A percentile compares a stretch with the other conserved stretches of the same genome.
phyloP scores from a whole-genome alignment of 805 yeast species.

The Wickerhamiella shivajii region DNA sequence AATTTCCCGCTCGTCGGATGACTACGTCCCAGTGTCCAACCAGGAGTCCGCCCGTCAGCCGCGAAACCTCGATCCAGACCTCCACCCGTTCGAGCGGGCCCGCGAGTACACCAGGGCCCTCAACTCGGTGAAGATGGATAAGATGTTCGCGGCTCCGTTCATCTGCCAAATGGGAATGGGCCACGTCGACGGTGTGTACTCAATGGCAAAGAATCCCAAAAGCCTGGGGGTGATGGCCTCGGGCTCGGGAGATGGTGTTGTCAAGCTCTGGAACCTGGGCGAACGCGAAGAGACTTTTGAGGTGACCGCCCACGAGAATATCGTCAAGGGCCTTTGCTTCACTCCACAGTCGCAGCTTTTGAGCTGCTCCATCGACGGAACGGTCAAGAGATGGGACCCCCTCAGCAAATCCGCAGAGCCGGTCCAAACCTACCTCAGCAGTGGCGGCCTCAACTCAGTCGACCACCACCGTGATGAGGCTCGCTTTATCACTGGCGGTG shows the following conservation, averaged over 20 bases:
- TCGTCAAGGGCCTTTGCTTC: slow-evolving; percentile 72
- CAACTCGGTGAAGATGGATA: slow-evolving; percentile 86
- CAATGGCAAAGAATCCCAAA: slow-evolving; percentile 64
- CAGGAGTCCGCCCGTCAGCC: slow-evolving; percentile 80
- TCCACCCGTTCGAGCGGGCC: slow-evolving; percentile 95
- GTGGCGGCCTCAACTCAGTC: slow-evolving; percentile 65
- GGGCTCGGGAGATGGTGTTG: slow-evolving; percentile 90
- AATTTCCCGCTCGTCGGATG: slow-evolving; percentile 76
- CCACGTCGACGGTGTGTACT: slow-evolving; percentile 87
- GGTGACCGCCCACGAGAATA: slow-evolving; percentile 79
- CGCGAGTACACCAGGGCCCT: slow-evolving; percentile 90
- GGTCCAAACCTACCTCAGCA: slow-evolving; percentile 67
- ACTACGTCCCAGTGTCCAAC: slow-evolving; percentile 82
- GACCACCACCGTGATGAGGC: slow-evolving; percentile 72
- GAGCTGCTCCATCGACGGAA: slow-evolving; percentile 84
- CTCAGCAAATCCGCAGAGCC: slow-evolving; percentile 36
- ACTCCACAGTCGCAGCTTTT: slow-evolving; percentile 49
- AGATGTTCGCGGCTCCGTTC: slow-evolving; percentile 97
- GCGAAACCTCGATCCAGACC: slow-evolving; percentile 79
- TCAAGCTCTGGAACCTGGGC: slow-evolving; percentile 87
- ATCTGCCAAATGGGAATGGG: slow-evolving; percentile 90
- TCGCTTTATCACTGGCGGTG: slow-evolving; percentile 84
- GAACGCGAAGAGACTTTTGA: slow-evolving; percentile 60
- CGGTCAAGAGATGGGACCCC: slow-evolving; percentile 75
- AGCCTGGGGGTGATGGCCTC: slow-evolving; percentile 65